Base-by-base conservation (phyloP, 495 filamentous ascomycete species). In the Amphirosellinia nigrospora region DNA sequence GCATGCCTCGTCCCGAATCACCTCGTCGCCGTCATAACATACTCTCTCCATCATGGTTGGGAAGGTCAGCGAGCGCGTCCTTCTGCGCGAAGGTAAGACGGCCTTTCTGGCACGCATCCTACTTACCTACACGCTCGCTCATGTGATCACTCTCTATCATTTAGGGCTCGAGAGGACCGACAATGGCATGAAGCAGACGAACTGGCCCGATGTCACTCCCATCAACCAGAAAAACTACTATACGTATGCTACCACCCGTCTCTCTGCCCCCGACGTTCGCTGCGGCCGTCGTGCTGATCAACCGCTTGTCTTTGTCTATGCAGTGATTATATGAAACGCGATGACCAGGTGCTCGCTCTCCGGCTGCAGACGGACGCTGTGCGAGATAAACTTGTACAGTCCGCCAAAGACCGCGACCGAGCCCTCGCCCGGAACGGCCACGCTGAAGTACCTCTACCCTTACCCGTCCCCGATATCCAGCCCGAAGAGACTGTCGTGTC, bases 191-290 rank as follows among this genome's bases (percentile, higher is more conserved):
- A 94, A 94, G 76, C 88, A 93, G 62, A 94, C 94, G 30, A 95
- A 86, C 80, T 99, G 96, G 96, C 96, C 96, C 23, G 90, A 94
- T 73, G 88, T 97, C 50, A 85, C 86, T 19, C 91, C 94, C 75
- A 99, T 99, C 79, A 99, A 99, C 77, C 96, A 99, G 77, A 99
- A 99, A 82, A 99, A 99, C 80, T 99, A 99, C 81, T 99, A 99
- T 75, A 99, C 96, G 93, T 97, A 86, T 66, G 93, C 85, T 26
- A 63, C 64, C 26, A 48, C 21, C 30, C 48, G 38, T 39, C 58
- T 21, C 19, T 8, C 13, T 11, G 1, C 36, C 28, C 21, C 46
- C 38, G 23, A 39, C 34, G 32, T 26, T n/a, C 26, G 34, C 26
- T 34, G n/a, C 43, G 26, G 19, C 41, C 39, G 23, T 8, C 45